These are phyloP conservation scores for Saccharomycopsis fodiens DNA, from an alignment of 805 yeast genomes.

Conservation along the genomic window DNA sequence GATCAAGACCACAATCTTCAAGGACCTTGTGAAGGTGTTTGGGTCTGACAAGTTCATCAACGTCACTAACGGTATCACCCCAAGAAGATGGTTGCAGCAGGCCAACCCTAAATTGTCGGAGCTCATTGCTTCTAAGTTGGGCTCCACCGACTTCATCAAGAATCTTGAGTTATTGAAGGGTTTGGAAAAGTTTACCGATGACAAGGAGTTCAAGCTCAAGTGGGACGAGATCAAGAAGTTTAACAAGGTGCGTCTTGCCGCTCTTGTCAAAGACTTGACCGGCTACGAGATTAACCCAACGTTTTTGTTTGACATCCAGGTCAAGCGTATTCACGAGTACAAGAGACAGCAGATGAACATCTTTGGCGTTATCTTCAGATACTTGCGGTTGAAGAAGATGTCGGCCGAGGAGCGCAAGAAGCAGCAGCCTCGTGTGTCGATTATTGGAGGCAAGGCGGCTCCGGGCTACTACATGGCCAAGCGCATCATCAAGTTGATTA, in stretches of 20 bases:
- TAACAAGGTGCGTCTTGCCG: constrained; percentile 64
- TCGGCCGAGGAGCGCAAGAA: constrained; percentile 54
- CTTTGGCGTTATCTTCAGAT: constrained; percentile 81
- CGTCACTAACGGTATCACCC: constrained; percentile 93
- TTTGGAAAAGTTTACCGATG: constrained; percentile 60
- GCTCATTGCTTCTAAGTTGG: constrained; percentile 66
- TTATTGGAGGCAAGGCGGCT: constrained; percentile 93
- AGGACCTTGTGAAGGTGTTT: constrained; percentile 77
- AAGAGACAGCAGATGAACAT: constrained; percentile 92
- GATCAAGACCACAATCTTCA: constrained; percentile 81
- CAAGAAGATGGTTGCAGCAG: constrained; percentile 93
- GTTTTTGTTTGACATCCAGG: constrained; percentile 84
- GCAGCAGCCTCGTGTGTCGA: constrained; percentile 66
- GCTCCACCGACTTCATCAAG: constrained; percentile 61
- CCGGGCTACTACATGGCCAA: constrained; percentile 98
- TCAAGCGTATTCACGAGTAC: constrained; percentile 91
- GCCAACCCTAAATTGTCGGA: constrained; percentile 77
- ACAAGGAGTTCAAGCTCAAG: constrained; percentile 52
- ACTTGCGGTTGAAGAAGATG: constrained; percentile 65
- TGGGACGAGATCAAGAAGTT: constrained; percentile 68
- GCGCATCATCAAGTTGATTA: constrained; percentile 77
- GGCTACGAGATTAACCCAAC: constrained; percentile 50
- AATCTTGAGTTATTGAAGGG: constrained; percentile 60
- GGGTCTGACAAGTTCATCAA: constrained; percentile 82
- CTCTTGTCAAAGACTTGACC: constrained; percentile 55